Evolutionary conservation across 225 moss, liverwort and hornwort species (phyloP), one percentile per base, ranked within the genome.

Genomic region (Antitrichia curtipendula): DNA sequence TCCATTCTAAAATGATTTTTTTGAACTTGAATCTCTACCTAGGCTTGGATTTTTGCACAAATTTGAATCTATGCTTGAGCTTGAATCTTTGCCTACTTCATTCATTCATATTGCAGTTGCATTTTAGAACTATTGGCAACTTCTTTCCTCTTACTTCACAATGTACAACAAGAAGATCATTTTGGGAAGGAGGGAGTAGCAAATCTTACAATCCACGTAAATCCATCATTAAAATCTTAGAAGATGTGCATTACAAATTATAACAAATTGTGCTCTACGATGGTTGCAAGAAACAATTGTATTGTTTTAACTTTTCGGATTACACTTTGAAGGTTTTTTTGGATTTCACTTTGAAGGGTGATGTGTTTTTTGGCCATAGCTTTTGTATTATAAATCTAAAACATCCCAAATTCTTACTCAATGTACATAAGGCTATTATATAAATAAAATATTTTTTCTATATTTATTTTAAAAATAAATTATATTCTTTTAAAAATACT

Each of bases 321-420:
- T 9, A 36, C 9, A 5, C 1, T 36, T 52, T 53, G 8, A 5
- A 34, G 1, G 13, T n/a, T n/a, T n/a, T n/a, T n/a, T n/a, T 75
- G 13, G 3, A 0, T 52, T 9, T 23, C 9, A 5, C 1, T 36
- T 52, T 53, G 8, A 5, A 34, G 1, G 13, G 13, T 13, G 1
- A 34, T 75, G 13, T 75, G 10, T 28, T 50, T 50, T 50, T 75
- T 50, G 32, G 50, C 4, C 12, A 75, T 50, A 1, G 13, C 2
- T 21, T 50, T 34, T 20, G 75, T 4, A 50, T 8, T 75, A 50
- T 50, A 32, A 32, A 0, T 50, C 7, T 50, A 32, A 32, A 4
- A 49, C 20, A 21, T 49, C 1, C 7, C 50, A 50, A 50, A 21
- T 20, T 32, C 21, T 50, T 32, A 50, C 0, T 21, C 5, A 32